Base-by-base conservation (phyloP, 805 yeast species). In the Candida endomychidarum region DNA sequence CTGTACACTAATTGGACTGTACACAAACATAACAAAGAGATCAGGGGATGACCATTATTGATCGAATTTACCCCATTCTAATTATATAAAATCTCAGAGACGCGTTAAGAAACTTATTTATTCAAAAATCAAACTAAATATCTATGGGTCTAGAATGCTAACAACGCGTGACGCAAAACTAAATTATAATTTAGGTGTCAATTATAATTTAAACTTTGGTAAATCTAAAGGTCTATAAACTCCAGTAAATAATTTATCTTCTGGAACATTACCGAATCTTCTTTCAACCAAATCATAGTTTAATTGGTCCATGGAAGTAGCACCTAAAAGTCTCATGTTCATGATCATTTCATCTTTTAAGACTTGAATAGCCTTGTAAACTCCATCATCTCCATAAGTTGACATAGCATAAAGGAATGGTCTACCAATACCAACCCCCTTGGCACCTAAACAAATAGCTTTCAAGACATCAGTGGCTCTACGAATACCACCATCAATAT, bases 361-460 rank as follows among this genome's bases (percentile, higher is more conserved):
- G 4, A 82, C 67, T 49, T 78, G 80, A 41, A 83, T 75, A 10
- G 88, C 85, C 46, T 74, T 74, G 31, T 57, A 56, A 7, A 83
- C 89, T 22, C 95, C 95, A 5, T 68, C 80, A 50, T 78, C 87
- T 8, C 95, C 95, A 48, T 85, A 86, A 1, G 86, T 72, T n/a
- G 86, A 73, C 80, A 83, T 78, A 26, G 89, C 88, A 54, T 82
- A 85, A 23, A 84, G 57, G 58, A 85, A 81, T 2, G 90, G 87
- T 41, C 91, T 70, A 4, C 93, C 90, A 27, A 86, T 59, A 1
- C 93, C 93, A 3, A 77, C 80, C 3, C 86, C 87, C 43, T 73
- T 78, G 20, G 91, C 93, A 8, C 93, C 95, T 3, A 85, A 66
- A 42, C 86, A 80, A 10, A 86, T 57, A 0, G 93, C 91, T 53